A percentile compares a stretch with the other conserved stretches of the same genome.
Evolutionary conservation across 2,329 filamentous ascomycete genomes (phyloP).

Genomic region (Xylariaceae sp.): DNA sequence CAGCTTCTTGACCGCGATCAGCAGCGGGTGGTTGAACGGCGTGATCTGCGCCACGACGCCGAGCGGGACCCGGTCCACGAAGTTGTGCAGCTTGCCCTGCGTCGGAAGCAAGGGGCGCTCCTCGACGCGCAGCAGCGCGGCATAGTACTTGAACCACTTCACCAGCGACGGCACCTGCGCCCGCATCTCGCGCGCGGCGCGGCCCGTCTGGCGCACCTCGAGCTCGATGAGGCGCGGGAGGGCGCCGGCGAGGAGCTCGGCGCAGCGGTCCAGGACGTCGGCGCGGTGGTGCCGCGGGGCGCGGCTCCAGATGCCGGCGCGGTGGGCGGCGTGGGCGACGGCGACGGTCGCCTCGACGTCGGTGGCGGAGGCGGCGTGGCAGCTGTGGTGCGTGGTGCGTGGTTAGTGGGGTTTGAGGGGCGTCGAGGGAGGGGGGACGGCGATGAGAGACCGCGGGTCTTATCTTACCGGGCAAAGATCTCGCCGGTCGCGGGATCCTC

Average conservation of each 20-base stretch:
- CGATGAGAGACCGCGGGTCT: neutral
- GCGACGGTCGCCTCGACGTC: constrained; percentile 40
- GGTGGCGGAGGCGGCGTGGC: constrained; percentile 40
- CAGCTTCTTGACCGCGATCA: constrained; percentile 57
- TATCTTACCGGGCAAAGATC: constrained; percentile 43
- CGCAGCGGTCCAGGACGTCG: constrained; percentile 57
- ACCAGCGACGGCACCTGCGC: constrained; percentile 63
- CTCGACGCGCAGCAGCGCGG: constrained; percentile 61
- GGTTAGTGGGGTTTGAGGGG: too few relatives aligned
- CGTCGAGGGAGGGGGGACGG: too few relatives aligned
- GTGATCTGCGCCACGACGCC: constrained; percentile 56
- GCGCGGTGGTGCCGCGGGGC: constrained; percentile 54
- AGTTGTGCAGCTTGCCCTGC: constrained; percentile 54
- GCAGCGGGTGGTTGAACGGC: constrained; percentile 55
- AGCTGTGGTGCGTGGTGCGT: constrained; percentile 26
- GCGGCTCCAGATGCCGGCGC: constrained; percentile 51
- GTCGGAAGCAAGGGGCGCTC: constrained; percentile 64
- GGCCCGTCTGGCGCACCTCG: constrained; percentile 65
- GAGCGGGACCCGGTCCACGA: constrained; percentile 49
- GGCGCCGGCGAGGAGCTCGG: constrained; percentile 45
- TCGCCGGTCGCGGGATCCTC: constrained; percentile 51
- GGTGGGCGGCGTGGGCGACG: constrained; percentile 42
- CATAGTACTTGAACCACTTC: constrained; percentile 70
- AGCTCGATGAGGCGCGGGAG: constrained; percentile 55
- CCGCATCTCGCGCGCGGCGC: constrained; percentile 64